Percentiles rank a stretch among this genome's conserved stretches.
Evolutionary conservation across 1,139 yeast genomes (phyloP).

Genomic region (Candida freyschussii): DNA sequence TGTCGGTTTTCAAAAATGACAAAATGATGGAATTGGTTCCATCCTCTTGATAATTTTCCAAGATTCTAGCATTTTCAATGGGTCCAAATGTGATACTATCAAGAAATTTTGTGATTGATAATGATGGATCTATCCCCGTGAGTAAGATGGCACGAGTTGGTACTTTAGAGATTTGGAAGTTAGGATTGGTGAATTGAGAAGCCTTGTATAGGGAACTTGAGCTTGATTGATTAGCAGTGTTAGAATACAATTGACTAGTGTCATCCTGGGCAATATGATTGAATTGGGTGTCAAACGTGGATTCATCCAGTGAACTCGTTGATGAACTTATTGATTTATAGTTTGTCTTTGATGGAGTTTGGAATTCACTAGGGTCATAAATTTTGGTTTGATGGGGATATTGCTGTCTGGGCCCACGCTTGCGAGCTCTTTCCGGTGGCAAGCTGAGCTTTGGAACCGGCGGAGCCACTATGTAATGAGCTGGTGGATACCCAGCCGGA

Average conservation of each 20-base stretch:
- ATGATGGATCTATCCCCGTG: constrained; percentile 22
- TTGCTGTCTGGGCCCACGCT: constrained; percentile 9
- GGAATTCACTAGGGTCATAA: constrained; percentile 3
- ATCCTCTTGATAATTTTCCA: constrained; percentile 23
- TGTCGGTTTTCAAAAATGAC: constrained; percentile 40
- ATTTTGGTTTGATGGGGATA: constrained; percentile 3
- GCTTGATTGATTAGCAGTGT: constrained; percentile 16
- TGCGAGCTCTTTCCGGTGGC: constrained; percentile 31
- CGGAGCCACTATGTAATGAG: constrained; percentile 23
- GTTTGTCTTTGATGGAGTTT: constrained; percentile 18
- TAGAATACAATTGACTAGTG: constrained; percentile 21
- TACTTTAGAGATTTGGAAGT: constrained; percentile 25
- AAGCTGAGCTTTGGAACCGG: constrained; percentile 28
- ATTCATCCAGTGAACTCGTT: constrained; percentile 15
- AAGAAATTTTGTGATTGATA: constrained; percentile 18
- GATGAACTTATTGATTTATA: constrained; percentile 11
- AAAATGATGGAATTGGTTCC: constrained; percentile 27
- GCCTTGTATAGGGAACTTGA: constrained; percentile 14
- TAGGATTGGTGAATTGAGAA: constrained; percentile 7
- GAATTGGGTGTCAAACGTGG: constrained; percentile 13
- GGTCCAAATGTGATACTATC: constrained; percentile 35
- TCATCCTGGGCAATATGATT: constrained; percentile 6
- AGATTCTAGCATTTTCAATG: constrained; percentile 35
- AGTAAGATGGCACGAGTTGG: constrained; percentile 23
- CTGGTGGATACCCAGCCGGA: constrained; percentile 5